A percentile compares a stretch with the other conserved stretches of the same genome.
Conservation (phyloP, 1,139 yeast genomes). For the Yamadazyma taylorii region DNA sequence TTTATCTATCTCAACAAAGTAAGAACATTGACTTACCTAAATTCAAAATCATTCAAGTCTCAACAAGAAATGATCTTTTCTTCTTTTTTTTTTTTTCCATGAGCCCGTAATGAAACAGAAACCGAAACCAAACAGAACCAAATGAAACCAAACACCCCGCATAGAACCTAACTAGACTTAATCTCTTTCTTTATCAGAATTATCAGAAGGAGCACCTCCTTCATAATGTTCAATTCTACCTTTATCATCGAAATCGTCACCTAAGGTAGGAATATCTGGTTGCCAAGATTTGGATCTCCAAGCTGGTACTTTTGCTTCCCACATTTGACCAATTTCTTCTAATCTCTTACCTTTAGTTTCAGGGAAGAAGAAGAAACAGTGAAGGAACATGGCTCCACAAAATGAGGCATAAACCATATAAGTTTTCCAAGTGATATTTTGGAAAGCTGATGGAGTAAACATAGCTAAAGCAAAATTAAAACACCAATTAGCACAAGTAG, state of each 20-base stretch:
- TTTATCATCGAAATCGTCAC: conserved; percentile 8
- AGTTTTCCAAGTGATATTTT: conserved; percentile 42
- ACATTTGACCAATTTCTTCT: conserved; percentile 60
- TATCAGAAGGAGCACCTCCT: conserved; percentile 12
- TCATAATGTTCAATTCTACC: conserved; percentile 15
- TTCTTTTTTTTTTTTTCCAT: no score
- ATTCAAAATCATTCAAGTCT: conserved; percentile 12
- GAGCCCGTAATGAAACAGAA: no score
- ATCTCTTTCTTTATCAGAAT: conserved; percentile 8
- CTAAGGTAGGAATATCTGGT: conserved; percentile 13
- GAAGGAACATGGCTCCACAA: conserved; percentile 51
- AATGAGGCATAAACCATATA: conserved; percentile 44
- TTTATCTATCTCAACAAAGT: conserved; percentile 14
- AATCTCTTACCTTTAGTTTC: conserved; percentile 58
- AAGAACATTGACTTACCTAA: conserved; percentile 7
- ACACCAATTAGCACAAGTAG: conserved; percentile 50
- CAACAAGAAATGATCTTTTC: conserved; percentile 15
- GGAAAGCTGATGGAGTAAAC: conserved; percentile 36
- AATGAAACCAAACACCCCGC: not conserved
- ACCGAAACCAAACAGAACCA: conserved; percentile 1
- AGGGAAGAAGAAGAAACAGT: conserved; percentile 62
- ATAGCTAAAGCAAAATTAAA: conserved; percentile 47
- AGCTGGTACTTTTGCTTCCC: conserved; percentile 58
- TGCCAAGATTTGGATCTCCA: conserved; percentile 36
- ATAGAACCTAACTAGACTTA: conserved; percentile 2